Base-by-base conservation (phyloP, 148 eudicot species). In the Cornus controversa region DNA sequence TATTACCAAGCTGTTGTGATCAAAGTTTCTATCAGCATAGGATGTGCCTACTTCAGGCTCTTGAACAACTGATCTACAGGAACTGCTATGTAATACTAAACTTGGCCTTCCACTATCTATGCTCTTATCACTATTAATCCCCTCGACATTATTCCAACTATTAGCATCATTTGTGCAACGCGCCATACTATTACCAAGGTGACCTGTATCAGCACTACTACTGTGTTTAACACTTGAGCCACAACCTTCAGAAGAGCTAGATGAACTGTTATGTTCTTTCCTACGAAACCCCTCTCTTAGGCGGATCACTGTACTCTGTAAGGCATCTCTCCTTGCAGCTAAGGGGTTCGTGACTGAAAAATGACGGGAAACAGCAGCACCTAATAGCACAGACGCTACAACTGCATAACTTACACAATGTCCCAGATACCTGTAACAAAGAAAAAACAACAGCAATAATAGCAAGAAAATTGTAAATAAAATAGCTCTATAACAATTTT, bases 91-190 rank as follows among this genome's bases (percentile, higher is more conserved):
- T 78, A 96, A 77, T 65, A 83, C 90, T 67, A 92, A 78, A 87
- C 99, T 96, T 67, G 97, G 99, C 79, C 99, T 88, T 89, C 97
- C 99, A 80, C 99, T 96, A 77, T 96, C 99, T 67, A 93, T 71
- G 79, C 99, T 92, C 83, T 88, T 93, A 75, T 96, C 99, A 71
- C 98, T 96, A 81, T 84, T 91, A 66, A 90, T 78, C 65, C 93
- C 99, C 86, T 96, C 99, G n/a, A 83, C 78, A 64, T 80, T 86
- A 79, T 88, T 90, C 91, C 91, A 95, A 81, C 86, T 86, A 79
- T 80, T 79, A 70, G 86, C 77, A 74, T 91, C 99, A 82, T 89
- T 90, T 70, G 90, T 82, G 87, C 91, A 86, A 73, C 84, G 94
- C 66, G 80, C 86, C 26, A 84, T 84, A 75, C 88, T 88, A 86